Conservation (phyloP, 495 filamentous ascomycete species). For the Clavariopsis aquatica region DNA sequence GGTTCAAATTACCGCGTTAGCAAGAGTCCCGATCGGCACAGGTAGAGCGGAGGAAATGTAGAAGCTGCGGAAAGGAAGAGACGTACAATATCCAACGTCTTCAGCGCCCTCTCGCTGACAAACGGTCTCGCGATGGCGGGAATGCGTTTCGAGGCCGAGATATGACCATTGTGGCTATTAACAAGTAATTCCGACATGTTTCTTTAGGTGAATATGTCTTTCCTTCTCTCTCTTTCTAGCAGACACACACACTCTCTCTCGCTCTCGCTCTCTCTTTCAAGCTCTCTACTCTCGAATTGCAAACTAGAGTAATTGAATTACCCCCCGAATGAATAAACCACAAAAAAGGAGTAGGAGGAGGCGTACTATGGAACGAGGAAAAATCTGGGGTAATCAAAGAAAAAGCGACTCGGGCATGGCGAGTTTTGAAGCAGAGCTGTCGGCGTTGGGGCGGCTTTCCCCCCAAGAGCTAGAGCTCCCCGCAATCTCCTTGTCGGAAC, state of each 20-base stretch:
- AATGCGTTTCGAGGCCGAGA: slow-evolving; percentile 42
- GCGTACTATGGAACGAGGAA: background rate
- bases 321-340: background rate
- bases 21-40: too few relatives aligned
- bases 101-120: slow-evolving; percentile 79
- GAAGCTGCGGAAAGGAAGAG: background rate
- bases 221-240: too few relatives aligned
- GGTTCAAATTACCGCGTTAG: too few relatives aligned
- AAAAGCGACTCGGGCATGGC: slow-evolving; percentile 25
- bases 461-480: slow-evolving; percentile 10
- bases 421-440: slow-evolving; percentile 15
- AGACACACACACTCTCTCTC: too few relatives aligned
- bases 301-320: too few relatives aligned
- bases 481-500: background rate
- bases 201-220: background rate
- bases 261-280: too few relatives aligned
- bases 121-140: slow-evolving; percentile 47
- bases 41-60: too few relatives aligned
- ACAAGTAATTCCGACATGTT: slow-evolving; percentile 38
- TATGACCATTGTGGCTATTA: slow-evolving; percentile 37
- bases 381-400: slow-evolving; percentile 11
- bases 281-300: too few relatives aligned
- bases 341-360: background rate
- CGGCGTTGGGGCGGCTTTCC: slow-evolving; percentile 6
- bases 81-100: slow-evolving; percentile 66